These are phyloP conservation scores for Plenodomus biglobosus DNA, from an alignment of 2,329 filamentous ascomycete genomes.

Conservation along the genomic window DNA sequence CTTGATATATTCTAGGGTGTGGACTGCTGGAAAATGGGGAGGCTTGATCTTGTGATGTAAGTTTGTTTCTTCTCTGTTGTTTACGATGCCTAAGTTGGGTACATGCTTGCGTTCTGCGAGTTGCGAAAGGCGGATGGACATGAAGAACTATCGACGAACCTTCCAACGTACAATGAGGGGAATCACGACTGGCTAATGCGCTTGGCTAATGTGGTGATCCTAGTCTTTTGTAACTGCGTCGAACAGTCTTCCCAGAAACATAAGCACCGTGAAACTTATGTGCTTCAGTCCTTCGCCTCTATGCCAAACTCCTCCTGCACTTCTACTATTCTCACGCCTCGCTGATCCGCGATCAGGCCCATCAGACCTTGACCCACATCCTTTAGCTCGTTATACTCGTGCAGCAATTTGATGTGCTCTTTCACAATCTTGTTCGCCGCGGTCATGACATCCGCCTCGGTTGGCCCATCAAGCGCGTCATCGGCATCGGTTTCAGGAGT, in stretches of 20 bases:
- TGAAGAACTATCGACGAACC: too few species aligned
- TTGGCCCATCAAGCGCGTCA: constrained; percentile 25
- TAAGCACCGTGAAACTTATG: not conserved
- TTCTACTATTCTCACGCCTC: constrained; percentile 57
- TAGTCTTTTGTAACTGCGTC: too few species aligned
- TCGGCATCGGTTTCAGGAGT: constrained; percentile 18
- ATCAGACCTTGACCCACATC: constrained; percentile 67
- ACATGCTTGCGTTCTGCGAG: too few species aligned
- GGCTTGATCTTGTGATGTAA: not conserved
- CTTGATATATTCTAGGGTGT: not conserved
- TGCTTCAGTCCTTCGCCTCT: constrained; percentile 46
- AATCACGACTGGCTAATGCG: too few species aligned
- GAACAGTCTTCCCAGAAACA: not conserved
- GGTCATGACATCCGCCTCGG: constrained; percentile 37
- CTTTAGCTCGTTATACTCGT: constrained; percentile 71
- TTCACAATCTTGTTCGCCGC: constrained; percentile 59
- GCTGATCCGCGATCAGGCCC: constrained; percentile 66
- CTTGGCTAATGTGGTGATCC: too few species aligned
- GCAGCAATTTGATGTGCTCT: constrained; percentile 64
- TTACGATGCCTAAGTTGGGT: too few species aligned
- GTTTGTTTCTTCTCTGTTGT: not conserved
- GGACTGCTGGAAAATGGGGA: not conserved
- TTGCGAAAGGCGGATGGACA: too few species aligned
- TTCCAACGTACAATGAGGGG: too few species aligned
- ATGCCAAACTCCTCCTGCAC: constrained; percentile 54